Base-by-base conservation (phyloP, 805 yeast species). In the Spencermartinsiella europaea region DNA sequence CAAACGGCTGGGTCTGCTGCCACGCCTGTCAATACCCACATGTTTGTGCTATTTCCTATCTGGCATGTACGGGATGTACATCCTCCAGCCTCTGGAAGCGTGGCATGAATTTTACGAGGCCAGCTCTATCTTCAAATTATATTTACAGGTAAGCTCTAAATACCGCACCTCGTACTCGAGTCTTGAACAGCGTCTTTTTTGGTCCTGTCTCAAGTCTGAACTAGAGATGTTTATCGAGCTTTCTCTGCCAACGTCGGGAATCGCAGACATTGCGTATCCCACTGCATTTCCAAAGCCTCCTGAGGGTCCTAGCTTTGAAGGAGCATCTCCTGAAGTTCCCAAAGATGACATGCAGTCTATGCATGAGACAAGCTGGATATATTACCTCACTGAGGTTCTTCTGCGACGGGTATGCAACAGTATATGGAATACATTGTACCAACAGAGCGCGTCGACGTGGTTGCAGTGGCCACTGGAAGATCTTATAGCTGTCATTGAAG, bases 181-280 rank as follows among this genome's bases (percentile, higher is more conserved):
- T 38, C 34, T 49, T 2, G 53, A 47, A 36, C 53, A 49, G 39
- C 41, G 53, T 4, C 43, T 49, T n/a, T 49, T 46, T 36, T 49
- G 53, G 53, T 50, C 53, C 10, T 49, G 50, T 28, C 45, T 49
- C 28, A 49, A 49, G 36, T 49, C 53, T 4, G 53, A 49, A 35
- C 42, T 43, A 7, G 53, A 49, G 34, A 37, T 49, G 16, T 40
- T 47, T 21, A 43, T 49, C 20, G 53, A 46, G 38, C 28, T 49
- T 21, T 47, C 49, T 3, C 44, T 46, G 2, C 53, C 53, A 7
- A 22, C 43, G 15, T 49, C 53, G 3, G 47, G 49, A 16, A 43
- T 49, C 19, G 47, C 53, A n/a, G 39, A 49, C 33, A 50, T 49
- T 28, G 39, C 46, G 8, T 49, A 49, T 34, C 50, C 53, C 10